Percentiles rank a stretch among this genome's conserved stretches.
Evolutionary conservation across 192 early-diverging fungal species (phyloP).

Genomic region (Gaertneriomyces sp.): DNA sequence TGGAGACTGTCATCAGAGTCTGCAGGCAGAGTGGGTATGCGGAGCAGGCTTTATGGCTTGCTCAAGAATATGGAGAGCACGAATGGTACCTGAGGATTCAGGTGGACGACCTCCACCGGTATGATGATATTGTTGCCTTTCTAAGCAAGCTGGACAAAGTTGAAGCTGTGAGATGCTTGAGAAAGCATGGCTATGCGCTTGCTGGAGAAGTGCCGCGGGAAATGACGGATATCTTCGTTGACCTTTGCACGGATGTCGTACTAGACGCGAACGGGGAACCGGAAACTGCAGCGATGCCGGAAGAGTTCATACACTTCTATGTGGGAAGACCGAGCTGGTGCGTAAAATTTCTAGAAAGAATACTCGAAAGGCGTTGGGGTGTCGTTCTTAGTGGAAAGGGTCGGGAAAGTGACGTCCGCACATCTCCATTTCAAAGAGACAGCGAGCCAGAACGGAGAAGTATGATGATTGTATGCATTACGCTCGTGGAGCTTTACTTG

Average conservation of each 20-base stretch:
- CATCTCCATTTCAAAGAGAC: not conserved
- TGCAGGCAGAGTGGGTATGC: slow-evolving; percentile 88
- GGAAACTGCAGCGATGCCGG: slow-evolving; percentile 23
- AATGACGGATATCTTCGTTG: slow-evolving; percentile 49
- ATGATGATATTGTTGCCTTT: slow-evolving; percentile 72
- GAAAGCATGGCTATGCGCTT: slow-evolving; percentile 43
- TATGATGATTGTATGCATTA: slow-evolving; percentile 80
- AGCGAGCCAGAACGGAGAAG: slow-evolving; percentile 42
- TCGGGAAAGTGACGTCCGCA: slow-evolving; percentile 10
- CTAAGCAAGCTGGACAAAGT: slow-evolving; percentile 47
- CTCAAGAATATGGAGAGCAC: slow-evolving; percentile 76
- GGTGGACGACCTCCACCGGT: slow-evolving; percentile 82
- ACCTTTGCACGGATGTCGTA: slow-evolving; percentile 33
- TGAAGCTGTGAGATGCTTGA: slow-evolving; percentile 28
- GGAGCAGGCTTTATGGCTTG: slow-evolving; percentile 87
- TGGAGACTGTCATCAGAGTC: slow-evolving; percentile 91
- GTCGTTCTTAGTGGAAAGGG: slow-evolving; percentile 17
- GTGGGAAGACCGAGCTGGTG: slow-evolving; percentile 78
- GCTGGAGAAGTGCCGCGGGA: slow-evolving; percentile 44
- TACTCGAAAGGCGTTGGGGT: slow-evolving; percentile 74
- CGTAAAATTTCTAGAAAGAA: slow-evolving; percentile 78
- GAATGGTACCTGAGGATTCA: slow-evolving; percentile 84
- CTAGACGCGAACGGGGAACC: not conserved
- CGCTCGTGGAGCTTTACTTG: slow-evolving; percentile 87
- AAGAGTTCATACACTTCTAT: slow-evolving; percentile 82